A percentile compares a stretch with the other conserved stretches of the same genome.
Conservation (phyloP, 305 asterid species). For the Fraxinus angustifolia region DNA sequence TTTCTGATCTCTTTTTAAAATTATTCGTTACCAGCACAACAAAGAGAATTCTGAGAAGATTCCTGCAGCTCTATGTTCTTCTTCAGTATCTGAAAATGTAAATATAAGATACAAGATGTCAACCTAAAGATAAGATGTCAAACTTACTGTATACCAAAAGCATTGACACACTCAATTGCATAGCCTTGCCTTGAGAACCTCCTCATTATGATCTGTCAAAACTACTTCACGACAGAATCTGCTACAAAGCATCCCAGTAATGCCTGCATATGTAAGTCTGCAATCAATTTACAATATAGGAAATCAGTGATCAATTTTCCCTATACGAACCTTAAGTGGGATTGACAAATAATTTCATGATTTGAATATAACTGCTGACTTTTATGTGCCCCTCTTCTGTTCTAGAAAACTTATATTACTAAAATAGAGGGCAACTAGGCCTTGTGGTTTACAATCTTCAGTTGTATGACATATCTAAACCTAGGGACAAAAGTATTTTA, state of each 20-base stretch:
- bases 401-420: not conserved
- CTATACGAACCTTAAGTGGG: not conserved
- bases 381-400: not conserved
- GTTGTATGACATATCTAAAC: not conserved
- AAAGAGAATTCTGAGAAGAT: constrained; percentile 34
- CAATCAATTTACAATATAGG: constrained; percentile 16
- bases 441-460: not conserved
- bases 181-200: constrained; percentile 89
- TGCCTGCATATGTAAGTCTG: constrained; percentile 46
- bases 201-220: constrained; percentile 86
- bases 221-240: constrained; percentile 73
- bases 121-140: constrained; percentile 21
- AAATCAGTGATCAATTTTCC: not conserved
- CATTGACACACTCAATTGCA: constrained; percentile 18
- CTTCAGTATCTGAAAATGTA: constrained; percentile 57
- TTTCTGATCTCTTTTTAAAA: not conserved
- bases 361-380: not conserved
- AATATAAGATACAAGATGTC: constrained; percentile 15
- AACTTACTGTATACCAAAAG: constrained; percentile 20
- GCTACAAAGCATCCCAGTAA: constrained; percentile 85
- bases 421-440: not conserved
- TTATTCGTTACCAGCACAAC: constrained; percentile 49
- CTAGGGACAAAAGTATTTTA: not conserved
- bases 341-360: not conserved
- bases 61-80: constrained; percentile 64